Percentiles rank a stretch among this genome's conserved stretches.
These are phyloP conservation scores for Pseudocercospora ulei DNA, from an alignment of 2,329 filamentous ascomycete genomes.

Conservation along the genomic window DNA sequence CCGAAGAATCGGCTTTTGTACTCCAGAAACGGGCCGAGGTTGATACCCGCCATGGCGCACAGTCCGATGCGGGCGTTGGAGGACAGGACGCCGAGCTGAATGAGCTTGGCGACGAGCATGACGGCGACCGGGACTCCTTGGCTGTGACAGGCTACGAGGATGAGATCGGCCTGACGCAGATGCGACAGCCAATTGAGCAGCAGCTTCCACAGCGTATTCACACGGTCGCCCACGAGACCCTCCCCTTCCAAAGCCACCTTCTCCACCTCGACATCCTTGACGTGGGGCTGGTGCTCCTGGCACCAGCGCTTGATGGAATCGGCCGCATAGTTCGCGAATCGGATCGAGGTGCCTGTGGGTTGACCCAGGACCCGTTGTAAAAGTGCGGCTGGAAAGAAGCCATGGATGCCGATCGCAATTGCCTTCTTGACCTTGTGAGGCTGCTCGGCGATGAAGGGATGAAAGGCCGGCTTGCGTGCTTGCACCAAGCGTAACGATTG, in stretches of 20 bases:
- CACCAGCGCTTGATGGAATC: constrained; percentile 77
- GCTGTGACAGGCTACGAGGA: constrained; percentile 86
- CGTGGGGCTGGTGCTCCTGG: constrained; percentile 49
- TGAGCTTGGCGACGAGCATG: constrained; percentile 85
- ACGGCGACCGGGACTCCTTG: constrained; percentile 90
- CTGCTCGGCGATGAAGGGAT: constrained; percentile 62
- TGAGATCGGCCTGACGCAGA: constrained; percentile 75
- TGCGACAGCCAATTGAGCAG: constrained; percentile 91
- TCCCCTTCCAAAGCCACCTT: constrained; percentile 93
- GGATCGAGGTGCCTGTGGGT: constrained; percentile 87
- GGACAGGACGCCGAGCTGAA: constrained; percentile 76
- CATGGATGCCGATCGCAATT: constrained; percentile 87
- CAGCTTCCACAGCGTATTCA: constrained; percentile 88
- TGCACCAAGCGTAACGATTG: constrained; percentile 30
- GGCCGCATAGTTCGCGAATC: constrained; percentile 80
- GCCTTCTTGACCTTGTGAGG: constrained; percentile 67
- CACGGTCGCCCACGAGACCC: constrained; percentile 78
- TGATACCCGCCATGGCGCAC: constrained; percentile 84
- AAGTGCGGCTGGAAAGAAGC: constrained; percentile 78
- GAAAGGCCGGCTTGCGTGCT: constrained; percentile 47
- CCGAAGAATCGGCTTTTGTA: constrained; percentile 85
- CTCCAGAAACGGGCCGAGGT: constrained; percentile 82
- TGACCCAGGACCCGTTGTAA: constrained; percentile 87
- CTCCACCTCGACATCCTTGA: constrained; percentile 72
- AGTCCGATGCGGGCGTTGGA: constrained; percentile 64